phyloP scores from a whole-genome alignment of 2,329 filamentous ascomycete species.

The Aspergillus pseudoviridinutans region DNA sequence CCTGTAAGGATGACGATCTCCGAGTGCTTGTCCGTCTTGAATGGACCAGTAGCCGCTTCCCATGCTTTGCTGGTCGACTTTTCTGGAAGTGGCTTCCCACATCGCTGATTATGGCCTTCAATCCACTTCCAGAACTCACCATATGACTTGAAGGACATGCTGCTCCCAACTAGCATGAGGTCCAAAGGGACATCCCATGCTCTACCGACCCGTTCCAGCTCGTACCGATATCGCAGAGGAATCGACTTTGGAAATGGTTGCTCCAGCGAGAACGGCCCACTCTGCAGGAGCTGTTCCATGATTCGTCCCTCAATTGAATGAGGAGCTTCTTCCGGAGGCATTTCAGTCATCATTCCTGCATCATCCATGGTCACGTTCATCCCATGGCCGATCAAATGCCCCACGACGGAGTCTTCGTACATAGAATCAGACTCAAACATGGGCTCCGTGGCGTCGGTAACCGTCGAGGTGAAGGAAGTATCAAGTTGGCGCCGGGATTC shows the following conservation, averaged over 20 bases:
- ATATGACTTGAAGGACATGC: slow-evolving; percentile 21
- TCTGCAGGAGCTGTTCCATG: slow-evolving; percentile 24
- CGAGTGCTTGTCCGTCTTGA: slow-evolving; percentile 31
- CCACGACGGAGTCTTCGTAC: slow-evolving; percentile 25
- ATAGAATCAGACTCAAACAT: slow-evolving; percentile 21
- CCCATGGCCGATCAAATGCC: slow-evolving; percentile 17
- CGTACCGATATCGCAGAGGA: slow-evolving; percentile 35
- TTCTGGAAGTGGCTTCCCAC: slow-evolving; percentile 25
- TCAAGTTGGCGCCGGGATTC: slow-evolving; percentile 7
- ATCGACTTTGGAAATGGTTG: slow-evolving; percentile 23
- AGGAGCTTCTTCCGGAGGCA: slow-evolving; percentile 4
- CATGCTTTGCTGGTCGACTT: slow-evolving; percentile 29
- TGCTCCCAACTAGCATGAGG: slow-evolving; percentile 26
- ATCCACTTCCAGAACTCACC: slow-evolving; percentile 35
- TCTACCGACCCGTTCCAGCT: slow-evolving; percentile 33
- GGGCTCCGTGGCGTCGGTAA: slow-evolving; percentile 26
- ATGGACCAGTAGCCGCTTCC: slow-evolving; percentile 31
- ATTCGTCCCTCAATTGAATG: slow-evolving; percentile 18
- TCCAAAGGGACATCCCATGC: slow-evolving; percentile 26
- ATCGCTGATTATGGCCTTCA: slow-evolving; percentile 19
- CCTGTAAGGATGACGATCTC: slow-evolving; percentile 40
- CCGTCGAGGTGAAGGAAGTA: slow-evolving; percentile 23
- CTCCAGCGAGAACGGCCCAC: slow-evolving; percentile 35
- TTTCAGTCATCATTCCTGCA: background rate
- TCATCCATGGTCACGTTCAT: slow-evolving; percentile 10